Evolutionary conservation across 371 early-diverging fungal species (phyloP), one percentile per base, ranked within the genome.

Genomic region (Lichtheimia hyalospora): DNA sequence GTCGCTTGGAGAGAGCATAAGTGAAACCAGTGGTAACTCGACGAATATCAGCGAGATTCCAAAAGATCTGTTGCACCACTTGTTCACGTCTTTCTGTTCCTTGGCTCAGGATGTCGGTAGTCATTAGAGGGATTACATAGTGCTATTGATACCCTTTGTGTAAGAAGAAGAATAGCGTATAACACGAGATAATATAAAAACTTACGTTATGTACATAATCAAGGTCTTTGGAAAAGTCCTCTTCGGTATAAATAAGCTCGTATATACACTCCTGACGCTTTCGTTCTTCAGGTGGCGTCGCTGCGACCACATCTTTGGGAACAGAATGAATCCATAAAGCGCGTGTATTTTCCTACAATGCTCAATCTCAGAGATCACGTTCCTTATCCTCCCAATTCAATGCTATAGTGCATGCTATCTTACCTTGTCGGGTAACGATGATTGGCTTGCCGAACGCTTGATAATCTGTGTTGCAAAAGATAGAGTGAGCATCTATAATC

Each of bases 241-340:
- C 84, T 69, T 95, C 95, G 5, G 91, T 92, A 51, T 90, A 81
- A 34, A 96, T 89, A 50, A 95, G 62, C 73, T 96, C 96, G 66
- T 86, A 95, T 55, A 96, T 91, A 44, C 85, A 84, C 67, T 96
- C 95, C 69, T 96, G 96, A 0, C 96, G 86, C 64, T 89, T 92
- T 60, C 83, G 79, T 68, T 96, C 96, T 27, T 79, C 65, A 3
- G 58, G 50, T 4, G 66, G 62, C 4, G 63, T 56, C 5, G 66
- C 49, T 8, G 62, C 64, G 24, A 63, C 49, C n/a, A 70, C 58
- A 12, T 61, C 63, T 7, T 58, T 54, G 6, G 70, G 66, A 1
- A 70, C 68, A 4, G 61, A 58, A 16, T 60, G 56, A 20, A 62
- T 56, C 68, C 68, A 68, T 23, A 60, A 50, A 18, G 52, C 52